These are phyloP conservation scores for Pyrenopolyporus hunteri DNA, from an alignment of 495 filamentous ascomycete species.

Conservation along the genomic window DNA sequence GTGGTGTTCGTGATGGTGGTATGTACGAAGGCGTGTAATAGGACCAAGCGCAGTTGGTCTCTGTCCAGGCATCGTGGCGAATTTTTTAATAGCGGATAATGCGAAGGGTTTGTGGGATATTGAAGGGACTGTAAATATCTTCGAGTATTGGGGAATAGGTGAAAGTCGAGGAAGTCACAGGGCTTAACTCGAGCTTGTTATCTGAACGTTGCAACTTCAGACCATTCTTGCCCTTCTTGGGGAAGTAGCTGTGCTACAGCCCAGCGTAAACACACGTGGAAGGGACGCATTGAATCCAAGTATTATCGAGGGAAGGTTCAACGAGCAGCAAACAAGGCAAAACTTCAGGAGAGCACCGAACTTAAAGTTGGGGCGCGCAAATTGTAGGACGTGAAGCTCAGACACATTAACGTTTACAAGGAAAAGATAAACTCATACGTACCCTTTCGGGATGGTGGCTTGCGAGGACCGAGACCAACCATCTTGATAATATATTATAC, in stretches of 20 bases:
- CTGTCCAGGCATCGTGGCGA: slow-evolving; percentile 13
- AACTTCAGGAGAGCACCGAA: neutral
- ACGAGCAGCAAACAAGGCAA: slow-evolving; percentile 1
- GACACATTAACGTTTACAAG: no score
- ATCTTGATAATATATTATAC: slow-evolving; percentile 56
- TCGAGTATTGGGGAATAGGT: neutral
- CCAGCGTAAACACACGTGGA: no score
- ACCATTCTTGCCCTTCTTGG: no score
- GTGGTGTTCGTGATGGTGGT: slow-evolving; percentile 23
- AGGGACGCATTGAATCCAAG: no score
- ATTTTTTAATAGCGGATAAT: neutral
- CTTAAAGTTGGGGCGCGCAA: no score
- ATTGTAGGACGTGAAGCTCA: no score
- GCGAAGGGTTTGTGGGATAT: neutral
- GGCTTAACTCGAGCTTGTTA: no score
- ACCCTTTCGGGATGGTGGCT: slow-evolving; percentile 78
- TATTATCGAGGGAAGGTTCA: neutral
- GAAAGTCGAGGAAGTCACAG: neutral
- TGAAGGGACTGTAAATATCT: neutral
- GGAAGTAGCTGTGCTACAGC: no score
- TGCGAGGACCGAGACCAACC: slow-evolving; percentile 76
- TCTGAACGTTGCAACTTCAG: no score
- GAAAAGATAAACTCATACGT: slow-evolving; percentile 47
- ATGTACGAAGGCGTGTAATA: slow-evolving; percentile 12
- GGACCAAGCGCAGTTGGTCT: slow-evolving; percentile 16